Evolutionary conservation across 495 filamentous ascomycete genomes (phyloP).

Genomic region (Geoglossum glabrum): DNA sequence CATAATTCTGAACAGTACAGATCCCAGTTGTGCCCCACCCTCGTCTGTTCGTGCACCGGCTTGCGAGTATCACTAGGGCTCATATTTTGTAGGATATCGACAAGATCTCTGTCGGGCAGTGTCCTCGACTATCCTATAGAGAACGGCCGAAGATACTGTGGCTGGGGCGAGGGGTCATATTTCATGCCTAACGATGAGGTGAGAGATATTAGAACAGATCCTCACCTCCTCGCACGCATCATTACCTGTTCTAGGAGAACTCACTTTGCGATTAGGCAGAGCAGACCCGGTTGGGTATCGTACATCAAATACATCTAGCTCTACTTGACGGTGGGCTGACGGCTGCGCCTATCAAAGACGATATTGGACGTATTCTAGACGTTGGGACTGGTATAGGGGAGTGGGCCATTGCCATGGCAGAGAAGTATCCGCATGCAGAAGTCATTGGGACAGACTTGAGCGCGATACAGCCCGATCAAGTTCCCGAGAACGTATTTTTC

Average conservation of each 20-base stretch:
- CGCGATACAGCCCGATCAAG: constrained; percentile 8
- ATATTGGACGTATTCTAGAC: constrained; percentile 12
- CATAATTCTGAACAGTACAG: not conserved
- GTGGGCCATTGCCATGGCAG: constrained; percentile 17
- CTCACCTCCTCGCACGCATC: constrained; percentile 30
- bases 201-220: constrained; percentile 10
- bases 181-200: constrained; percentile 41
- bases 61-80: not conserved
- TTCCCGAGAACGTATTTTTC: constrained; percentile 6
- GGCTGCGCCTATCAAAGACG: constrained; percentile 9
- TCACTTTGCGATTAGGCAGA: constrained; percentile 26
- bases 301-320: constrained; percentile 17
- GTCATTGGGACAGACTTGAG: constrained; percentile 15
- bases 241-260: constrained; percentile 6
- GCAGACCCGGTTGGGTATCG: constrained; percentile 46
- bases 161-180: constrained; percentile 28
- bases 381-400: constrained; percentile 15
- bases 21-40: not conserved
- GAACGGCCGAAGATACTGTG: constrained; percentile 47
- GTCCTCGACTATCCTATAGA: constrained; percentile 36
- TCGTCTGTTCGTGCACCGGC: not conserved
- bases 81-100: constrained; percentile 8
- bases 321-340: constrained; percentile 13
- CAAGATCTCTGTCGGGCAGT: constrained; percentile 33
- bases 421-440: constrained; percentile 14